Evolutionary conservation across 202 grass and related monocot genomes (phyloP).

Genomic region (Elaeis oleifera): DNA sequence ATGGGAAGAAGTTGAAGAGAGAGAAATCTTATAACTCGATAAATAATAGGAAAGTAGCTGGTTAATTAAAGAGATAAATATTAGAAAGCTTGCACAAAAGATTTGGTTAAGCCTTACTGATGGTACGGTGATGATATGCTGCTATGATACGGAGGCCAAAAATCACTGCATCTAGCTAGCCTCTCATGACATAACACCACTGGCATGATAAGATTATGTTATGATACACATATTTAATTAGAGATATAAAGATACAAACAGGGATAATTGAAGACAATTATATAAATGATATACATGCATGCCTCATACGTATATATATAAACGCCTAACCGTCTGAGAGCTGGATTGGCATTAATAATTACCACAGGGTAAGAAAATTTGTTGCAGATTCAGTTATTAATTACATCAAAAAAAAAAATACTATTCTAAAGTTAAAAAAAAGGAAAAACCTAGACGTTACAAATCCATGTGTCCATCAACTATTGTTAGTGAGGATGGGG

Average conservation of each 20-base stretch:
- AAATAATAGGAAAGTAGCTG: too few species aligned
- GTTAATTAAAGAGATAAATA: not conserved
- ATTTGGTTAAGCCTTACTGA: slow-evolving; percentile 5
- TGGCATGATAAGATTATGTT: not conserved
- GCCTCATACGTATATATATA: too few species aligned
- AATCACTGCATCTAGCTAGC: too few species aligned
- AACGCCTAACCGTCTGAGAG: too few species aligned
- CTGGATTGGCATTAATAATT: too few species aligned
- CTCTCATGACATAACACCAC: not conserved
- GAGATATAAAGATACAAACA: too few species aligned
- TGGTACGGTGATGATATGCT: slow-evolving; percentile 16
- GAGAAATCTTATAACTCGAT: too few species aligned
- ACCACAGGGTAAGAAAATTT: not conserved
- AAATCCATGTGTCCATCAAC: slow-evolving; percentile 1
- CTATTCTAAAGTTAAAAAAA: too few species aligned
- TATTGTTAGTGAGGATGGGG: not conserved
- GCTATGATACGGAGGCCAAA: not conserved
- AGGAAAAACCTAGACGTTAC: slow-evolving; percentile 5
- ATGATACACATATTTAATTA: too few species aligned
- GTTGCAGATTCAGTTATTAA: not conserved
- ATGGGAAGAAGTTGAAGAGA: too few species aligned
- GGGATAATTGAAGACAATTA: too few species aligned
- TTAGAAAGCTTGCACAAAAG: slow-evolving; percentile 13
- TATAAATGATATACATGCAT: too few species aligned
- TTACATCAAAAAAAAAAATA: not conserved